Percentiles rank a stretch among this genome's conserved stretches.
phyloP scores from a whole-genome alignment of 352 stramenopile genomes.

The Globisporangium nodosum region DNA sequence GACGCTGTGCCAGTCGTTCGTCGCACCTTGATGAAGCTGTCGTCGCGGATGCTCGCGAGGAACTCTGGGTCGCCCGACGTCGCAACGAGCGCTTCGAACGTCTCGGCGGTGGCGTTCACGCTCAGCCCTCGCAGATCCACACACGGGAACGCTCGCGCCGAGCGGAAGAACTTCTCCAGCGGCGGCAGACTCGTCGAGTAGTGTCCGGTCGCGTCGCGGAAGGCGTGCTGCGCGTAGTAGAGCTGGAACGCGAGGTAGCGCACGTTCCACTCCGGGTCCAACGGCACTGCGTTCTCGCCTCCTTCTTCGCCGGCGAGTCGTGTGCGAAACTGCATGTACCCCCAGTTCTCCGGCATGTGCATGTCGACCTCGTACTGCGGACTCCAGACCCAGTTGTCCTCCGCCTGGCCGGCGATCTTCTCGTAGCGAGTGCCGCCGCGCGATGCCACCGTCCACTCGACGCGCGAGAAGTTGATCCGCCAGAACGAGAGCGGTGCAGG shows the following conservation, averaged over 20 bases:
- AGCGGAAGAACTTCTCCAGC: slow-evolving; percentile 29
- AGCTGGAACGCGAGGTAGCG: slow-evolving; percentile 54
- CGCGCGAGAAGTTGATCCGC: slow-evolving; percentile 88
- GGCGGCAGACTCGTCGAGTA: slow-evolving; percentile 28
- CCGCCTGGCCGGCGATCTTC: slow-evolving; percentile 35
- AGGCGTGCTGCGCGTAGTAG: slow-evolving; percentile 62
- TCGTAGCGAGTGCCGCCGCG: slow-evolving; percentile 26
- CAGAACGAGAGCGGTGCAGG: slow-evolving; percentile 41
- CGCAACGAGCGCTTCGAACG: slow-evolving; percentile 1
- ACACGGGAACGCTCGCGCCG: slow-evolving; percentile 18
- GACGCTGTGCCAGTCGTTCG: neutral
- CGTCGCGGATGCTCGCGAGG: slow-evolving; percentile 7
- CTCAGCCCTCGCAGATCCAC: slow-evolving; percentile 16
- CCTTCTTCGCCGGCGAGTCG: slow-evolving; percentile 9
- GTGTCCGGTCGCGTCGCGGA: slow-evolving; percentile 15
- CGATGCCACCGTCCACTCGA: slow-evolving; percentile 65
- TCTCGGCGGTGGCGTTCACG: slow-evolving; percentile 3
- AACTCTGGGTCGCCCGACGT: neutral
- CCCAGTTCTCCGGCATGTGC: slow-evolving; percentile 88
- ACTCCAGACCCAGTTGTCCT: slow-evolving; percentile 90
- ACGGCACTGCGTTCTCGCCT: slow-evolving; percentile 14
- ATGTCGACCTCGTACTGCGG: slow-evolving; percentile 80
- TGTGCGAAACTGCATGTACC: slow-evolving; percentile 77
- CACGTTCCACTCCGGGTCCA: slow-evolving; percentile 42
- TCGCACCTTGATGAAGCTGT: slow-evolving; percentile 10